A percentile compares a stretch with the other conserved stretches of the same genome.
Evolutionary conservation across 2,329 filamentous ascomycete species (phyloP).

Genomic region (Phyllosticta citriasiana): DNA sequence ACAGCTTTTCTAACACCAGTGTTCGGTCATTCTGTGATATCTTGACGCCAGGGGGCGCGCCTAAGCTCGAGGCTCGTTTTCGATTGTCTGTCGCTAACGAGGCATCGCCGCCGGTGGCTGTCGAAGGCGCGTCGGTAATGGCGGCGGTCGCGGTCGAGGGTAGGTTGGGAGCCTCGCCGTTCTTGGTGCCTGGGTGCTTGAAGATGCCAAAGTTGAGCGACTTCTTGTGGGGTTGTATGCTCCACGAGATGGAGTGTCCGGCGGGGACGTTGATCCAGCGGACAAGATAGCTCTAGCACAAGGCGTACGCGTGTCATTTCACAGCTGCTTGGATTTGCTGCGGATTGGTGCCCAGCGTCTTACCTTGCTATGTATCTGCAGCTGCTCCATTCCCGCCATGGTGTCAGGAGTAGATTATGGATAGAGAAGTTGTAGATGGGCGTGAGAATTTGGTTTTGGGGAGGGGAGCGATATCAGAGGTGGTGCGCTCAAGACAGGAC

Average conservation of each 20-base stretch:
- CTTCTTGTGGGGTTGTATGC: constrained; percentile 94
- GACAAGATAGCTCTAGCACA: constrained; percentile 79
- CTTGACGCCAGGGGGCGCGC: constrained; percentile 31
- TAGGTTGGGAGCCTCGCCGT: constrained; percentile 34
- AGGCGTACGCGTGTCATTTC: constrained; percentile 5
- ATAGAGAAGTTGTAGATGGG: neutral
- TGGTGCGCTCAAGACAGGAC: neutral
- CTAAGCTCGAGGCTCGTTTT: constrained; percentile 32
- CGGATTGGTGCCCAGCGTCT: constrained; percentile 14
- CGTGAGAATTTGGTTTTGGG: neutral
- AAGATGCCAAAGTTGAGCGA: constrained; percentile 98
- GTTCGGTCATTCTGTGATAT: constrained; percentile 60
- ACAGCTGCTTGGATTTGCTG: constrained; percentile 12
- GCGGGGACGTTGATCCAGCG: constrained; percentile 91
- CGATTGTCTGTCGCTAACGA: constrained; percentile 43
- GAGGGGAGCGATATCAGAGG: neutral
- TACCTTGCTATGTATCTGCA: constrained; percentile 97
- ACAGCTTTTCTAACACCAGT: constrained; percentile 57
- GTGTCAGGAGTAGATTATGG: neutral
- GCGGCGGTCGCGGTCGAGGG: constrained; percentile 28
- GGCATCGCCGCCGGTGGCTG: constrained; percentile 41
- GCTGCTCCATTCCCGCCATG: constrained; percentile 93
- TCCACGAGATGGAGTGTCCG: constrained; percentile 93
- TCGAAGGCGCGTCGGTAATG: constrained; percentile 29
- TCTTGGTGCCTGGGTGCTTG: constrained; percentile 77